phyloP scores from a whole-genome alignment of 306 rosid species.

The Vachellia pachyceras region DNA sequence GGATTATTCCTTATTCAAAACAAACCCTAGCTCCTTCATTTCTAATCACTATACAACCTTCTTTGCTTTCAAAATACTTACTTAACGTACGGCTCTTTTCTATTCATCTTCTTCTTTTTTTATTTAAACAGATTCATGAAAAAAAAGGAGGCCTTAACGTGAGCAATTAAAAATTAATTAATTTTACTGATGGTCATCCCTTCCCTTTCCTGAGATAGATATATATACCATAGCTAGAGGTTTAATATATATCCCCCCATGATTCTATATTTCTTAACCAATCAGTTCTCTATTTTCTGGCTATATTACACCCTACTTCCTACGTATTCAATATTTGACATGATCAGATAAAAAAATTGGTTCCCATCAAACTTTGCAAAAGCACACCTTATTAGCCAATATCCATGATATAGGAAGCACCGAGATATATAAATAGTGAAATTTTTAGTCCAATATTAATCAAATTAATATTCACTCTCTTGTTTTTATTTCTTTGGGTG shows the following conservation, averaged over 20 bases:
- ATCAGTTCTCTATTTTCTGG: neutral
- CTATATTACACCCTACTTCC: neutral
- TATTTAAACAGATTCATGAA: too few relatives aligned
- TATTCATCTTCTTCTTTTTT: neutral
- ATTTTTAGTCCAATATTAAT: neutral
- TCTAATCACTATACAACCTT: neutral
- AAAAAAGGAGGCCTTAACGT: neutral
- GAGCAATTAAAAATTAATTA: neutral
- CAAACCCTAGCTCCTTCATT: neutral
- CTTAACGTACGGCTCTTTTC: neutral
- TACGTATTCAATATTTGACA: neutral
- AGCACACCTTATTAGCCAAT: neutral
- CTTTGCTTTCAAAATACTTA: neutral
- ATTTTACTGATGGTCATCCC: neutral
- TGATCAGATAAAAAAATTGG: neutral
- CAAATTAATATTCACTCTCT: neutral
- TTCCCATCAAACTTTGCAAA: neutral
- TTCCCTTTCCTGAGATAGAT: neutral
- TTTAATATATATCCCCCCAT: neutral
- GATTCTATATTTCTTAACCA: neutral
- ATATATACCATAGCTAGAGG: neutral
- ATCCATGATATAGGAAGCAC: neutral
- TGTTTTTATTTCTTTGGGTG: too few relatives aligned
- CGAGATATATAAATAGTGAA: neutral
- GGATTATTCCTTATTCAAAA: neutral